Percentiles rank a stretch among this genome's conserved stretches.
phyloP scores from a whole-genome alignment of 768 basidiomycete genomes.

The Xanthoconium purpureum region DNA sequence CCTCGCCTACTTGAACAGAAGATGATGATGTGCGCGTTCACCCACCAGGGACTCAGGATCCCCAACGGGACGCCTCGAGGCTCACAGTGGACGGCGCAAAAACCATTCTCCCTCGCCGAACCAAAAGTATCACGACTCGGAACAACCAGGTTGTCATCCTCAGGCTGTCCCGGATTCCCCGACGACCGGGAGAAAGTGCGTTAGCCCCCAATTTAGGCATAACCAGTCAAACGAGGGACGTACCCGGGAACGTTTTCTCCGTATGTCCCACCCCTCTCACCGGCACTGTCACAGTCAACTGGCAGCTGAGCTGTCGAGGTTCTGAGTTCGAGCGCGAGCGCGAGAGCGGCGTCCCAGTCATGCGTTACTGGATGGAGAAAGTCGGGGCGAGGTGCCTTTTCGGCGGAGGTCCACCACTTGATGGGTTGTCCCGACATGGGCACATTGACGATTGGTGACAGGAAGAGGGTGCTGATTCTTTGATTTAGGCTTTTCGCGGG shows the following conservation, averaged over 20 bases:
- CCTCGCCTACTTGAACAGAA: not conserved
- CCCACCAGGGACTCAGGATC: not conserved
- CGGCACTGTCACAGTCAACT: no score
- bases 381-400: not conserved
- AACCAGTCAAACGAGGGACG: not conserved
- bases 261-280: not conserved
- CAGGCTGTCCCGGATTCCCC: not conserved
- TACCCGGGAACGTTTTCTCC: not conserved
- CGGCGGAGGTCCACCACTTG: no score
- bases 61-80: not conserved
- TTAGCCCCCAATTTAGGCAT: slow-evolving; percentile 14
- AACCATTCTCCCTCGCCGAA: not conserved
- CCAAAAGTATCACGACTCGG: not conserved
- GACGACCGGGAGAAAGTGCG: not conserved
- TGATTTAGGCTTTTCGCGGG: not conserved
- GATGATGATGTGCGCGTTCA: no score
- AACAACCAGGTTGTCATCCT: not conserved
- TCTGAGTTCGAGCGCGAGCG: not conserved
- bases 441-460: not conserved
- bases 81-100: not conserved
- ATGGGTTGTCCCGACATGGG: no score
- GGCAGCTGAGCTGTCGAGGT: not conserved
- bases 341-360: not conserved
- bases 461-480: not conserved
- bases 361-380: slow-evolving; percentile 1